Base-by-base conservation (phyloP, 2,329 filamentous ascomycete genomes). In the Hyphodiscus sp. region DNA sequence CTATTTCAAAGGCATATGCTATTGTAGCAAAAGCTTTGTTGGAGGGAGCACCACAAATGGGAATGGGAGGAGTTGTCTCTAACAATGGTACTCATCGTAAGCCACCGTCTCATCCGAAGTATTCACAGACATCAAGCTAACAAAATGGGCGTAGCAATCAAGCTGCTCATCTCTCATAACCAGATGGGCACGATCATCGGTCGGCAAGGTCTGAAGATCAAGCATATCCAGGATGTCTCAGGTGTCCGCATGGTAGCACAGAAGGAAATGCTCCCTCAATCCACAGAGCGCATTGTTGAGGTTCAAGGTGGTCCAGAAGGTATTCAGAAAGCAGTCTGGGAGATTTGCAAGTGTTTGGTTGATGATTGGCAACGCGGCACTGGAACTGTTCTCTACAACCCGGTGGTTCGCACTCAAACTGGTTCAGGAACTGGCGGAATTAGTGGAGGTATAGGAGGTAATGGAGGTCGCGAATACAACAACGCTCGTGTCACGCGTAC, bases 151-250 rank as follows among this genome's bases (percentile, higher is more conserved):
- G 20, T 63, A 99, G 94, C 94, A 57, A 89, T 99, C 71, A 96
- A 96, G 69, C 85, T 99, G 30, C 86, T 99, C 70, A 97, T 99
- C 72, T 99, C 94, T 33, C 92, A 99, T 77, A 97, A 97, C 72
- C 94, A 99, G 75, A 99, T 99, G 94, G 94, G 94, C 58, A 99
- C 94, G 66, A 96, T 99, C 75, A 99, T 99, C 69, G 94, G 94
- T 66, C 85, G 91, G 61, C 89, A 95, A 71, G 94, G 94, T 55
- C 80, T 96, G 63, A 99, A 97, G 79, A 99, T 99, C 79, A 99
- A 99, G 81, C 89, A 96, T 71, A 99, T 99, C 63, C 94, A 99
- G 71, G 94, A 99, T 71, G 86, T 85, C 29, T 97, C 94, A 5
- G 91, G 91, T 61, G 94, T 97, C 55, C 91, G 94, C 69, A 99